Conservation (phyloP, 352 stramenopile genomes). For the Globisporangium ultimum region DNA sequence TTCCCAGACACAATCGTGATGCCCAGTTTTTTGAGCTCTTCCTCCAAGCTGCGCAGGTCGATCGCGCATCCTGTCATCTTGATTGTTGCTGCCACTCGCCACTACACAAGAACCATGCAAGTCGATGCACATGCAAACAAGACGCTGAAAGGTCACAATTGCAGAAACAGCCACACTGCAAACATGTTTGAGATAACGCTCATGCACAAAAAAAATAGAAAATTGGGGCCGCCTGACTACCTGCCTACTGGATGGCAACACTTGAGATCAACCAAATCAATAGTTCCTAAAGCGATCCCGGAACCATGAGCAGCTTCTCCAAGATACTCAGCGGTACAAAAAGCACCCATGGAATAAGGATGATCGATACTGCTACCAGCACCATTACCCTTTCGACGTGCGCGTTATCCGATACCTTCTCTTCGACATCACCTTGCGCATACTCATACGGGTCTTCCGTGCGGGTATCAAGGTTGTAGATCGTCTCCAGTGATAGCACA, state of each 20-base stretch:
- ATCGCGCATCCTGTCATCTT: constrained; percentile 12
- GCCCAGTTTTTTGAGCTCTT: constrained; percentile 79
- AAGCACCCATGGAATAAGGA: constrained; percentile 28
- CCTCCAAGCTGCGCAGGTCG: constrained; percentile 58
- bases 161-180: too few species aligned
- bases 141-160: constrained; percentile 26
- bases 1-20: constrained; percentile 69
- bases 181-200: too few species aligned
- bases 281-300: too few species aligned
- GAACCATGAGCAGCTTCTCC: background rate
- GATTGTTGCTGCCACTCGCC: background rate
- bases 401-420: constrained; percentile 13
- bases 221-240: too few species aligned
- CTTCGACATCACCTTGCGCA: constrained; percentile 10
- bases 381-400: constrained; percentile 15
- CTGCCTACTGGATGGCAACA: background rate
- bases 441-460: constrained; percentile 30
- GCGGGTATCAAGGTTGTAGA: background rate
- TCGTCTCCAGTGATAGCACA: too few species aligned
- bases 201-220: too few species aligned
- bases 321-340: constrained; percentile 18
- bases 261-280: too few species aligned
- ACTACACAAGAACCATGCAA: background rate
- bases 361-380: constrained; percentile 19
- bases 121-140: constrained; percentile 3